These are phyloP conservation scores for Eragrostis curvula DNA, from an alignment of 176 grass and related monocot species.

Conservation along the genomic window DNA sequence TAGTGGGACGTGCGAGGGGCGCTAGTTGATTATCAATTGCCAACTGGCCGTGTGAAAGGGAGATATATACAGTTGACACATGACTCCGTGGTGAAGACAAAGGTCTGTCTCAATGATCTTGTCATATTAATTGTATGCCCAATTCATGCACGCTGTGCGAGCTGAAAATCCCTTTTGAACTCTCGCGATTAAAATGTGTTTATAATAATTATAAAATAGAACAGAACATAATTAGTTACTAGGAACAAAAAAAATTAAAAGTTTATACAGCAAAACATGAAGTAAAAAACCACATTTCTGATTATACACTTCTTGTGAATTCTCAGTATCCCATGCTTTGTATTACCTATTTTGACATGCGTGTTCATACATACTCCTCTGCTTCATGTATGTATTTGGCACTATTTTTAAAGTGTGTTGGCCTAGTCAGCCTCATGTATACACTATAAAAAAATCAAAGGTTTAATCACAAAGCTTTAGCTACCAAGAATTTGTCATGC, in stretches of 20 bases:
- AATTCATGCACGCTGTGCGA: constrained; percentile 17
- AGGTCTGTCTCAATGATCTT: constrained; percentile 11
- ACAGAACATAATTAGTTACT: background rate
- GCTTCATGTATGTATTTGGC: too few relatives aligned
- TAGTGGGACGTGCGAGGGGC: constrained; percentile 38
- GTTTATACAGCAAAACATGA: background rate
- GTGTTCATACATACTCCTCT: too few relatives aligned
- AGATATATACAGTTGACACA: constrained; percentile 52
- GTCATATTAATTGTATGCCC: constrained; percentile 22
- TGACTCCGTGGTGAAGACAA: constrained; percentile 40
- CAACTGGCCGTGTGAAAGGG: constrained; percentile 45
- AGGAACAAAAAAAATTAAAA: background rate
- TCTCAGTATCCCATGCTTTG: too few relatives aligned
- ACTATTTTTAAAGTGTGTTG: too few relatives aligned
- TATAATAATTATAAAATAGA: background rate
- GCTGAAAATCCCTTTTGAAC: background rate
- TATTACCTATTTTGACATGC: too few relatives aligned
- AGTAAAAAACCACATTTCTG: background rate
- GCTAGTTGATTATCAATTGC: constrained; percentile 33
- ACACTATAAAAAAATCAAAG: too few relatives aligned
- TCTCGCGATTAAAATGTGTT: background rate
- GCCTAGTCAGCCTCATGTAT: too few relatives aligned
- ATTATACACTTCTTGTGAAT: too few relatives aligned
- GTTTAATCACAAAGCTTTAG: too few relatives aligned
- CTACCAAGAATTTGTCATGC: too few relatives aligned